A percentile compares a stretch with the other conserved stretches of the same genome.
Evolutionary conservation across 2,329 filamentous ascomycete species (phyloP).

Genomic region (Pleurostoma richardsiae): DNA sequence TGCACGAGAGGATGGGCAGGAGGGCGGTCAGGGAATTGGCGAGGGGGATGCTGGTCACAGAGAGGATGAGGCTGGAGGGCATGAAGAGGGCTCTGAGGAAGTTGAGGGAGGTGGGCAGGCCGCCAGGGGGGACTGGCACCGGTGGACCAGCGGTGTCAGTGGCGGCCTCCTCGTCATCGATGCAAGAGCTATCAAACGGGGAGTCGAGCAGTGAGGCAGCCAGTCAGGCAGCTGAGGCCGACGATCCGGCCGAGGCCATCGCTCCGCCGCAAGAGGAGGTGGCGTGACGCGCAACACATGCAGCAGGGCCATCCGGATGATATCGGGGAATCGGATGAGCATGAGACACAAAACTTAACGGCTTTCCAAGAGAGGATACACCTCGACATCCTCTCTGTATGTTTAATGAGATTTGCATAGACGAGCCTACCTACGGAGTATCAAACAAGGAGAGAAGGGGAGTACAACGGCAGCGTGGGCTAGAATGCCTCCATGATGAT

Average conservation of each 20-base stretch:
- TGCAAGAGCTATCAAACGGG: not conserved
- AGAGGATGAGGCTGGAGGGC: constrained; percentile 73
- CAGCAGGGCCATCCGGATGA: too few species aligned
- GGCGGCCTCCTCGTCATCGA: constrained; percentile 2
- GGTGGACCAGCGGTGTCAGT: not conserved
- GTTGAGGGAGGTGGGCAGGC: constrained; percentile 29
- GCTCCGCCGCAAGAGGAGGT: not conserved
- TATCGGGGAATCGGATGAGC: too few species aligned
- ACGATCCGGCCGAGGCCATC: not conserved
- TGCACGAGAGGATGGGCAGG: constrained; percentile 72
- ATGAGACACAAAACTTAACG: too few species aligned
- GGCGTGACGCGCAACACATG: not conserved
- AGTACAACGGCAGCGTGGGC: too few species aligned
- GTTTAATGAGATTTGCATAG: too few species aligned
- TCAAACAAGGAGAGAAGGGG: too few species aligned
- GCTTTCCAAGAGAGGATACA: too few species aligned
- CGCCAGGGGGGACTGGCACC: not conserved
- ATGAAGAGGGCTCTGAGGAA: constrained; percentile 74
- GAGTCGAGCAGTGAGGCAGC: not conserved
- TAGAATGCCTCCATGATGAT: too few species aligned
- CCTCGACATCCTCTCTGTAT: too few species aligned
- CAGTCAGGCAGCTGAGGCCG: not conserved
- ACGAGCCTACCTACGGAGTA: too few species aligned
- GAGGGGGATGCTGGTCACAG: constrained; percentile 70
- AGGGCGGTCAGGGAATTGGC: constrained; percentile 73